These are phyloP conservation scores for Coemansia sp. DNA, from an alignment of 192 early-diverging fungal species.

Conservation along the genomic window DNA sequence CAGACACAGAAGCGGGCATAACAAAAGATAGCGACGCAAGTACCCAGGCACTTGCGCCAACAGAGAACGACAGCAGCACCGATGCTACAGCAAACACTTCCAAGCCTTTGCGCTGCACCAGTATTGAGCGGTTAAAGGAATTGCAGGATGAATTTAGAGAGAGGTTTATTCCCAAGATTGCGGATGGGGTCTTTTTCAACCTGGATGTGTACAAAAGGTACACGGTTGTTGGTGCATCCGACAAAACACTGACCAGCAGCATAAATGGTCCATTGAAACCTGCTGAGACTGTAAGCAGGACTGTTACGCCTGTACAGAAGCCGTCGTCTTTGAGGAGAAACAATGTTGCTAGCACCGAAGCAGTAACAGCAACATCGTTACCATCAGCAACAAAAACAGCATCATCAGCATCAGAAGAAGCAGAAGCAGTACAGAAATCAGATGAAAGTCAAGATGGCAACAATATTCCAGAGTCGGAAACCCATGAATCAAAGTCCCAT, in stretches of 20 bases:
- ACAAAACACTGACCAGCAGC: not conserved
- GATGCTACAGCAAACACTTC: not conserved
- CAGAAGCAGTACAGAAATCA: not conserved
- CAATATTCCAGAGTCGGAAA: not conserved
- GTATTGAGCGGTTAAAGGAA: constrained; percentile 7
- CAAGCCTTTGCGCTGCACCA: not conserved
- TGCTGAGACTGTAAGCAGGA: not conserved
- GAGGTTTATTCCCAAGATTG: constrained; percentile 15
- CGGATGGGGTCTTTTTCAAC: constrained; percentile 23
- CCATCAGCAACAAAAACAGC: not conserved
- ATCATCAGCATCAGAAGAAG: not conserved
- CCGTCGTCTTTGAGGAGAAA: constrained; percentile 28
- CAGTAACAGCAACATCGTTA: not conserved
- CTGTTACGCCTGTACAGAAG: constrained; percentile 20
- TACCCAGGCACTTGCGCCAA: not conserved
- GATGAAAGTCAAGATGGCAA: not conserved
- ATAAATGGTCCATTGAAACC: not conserved
- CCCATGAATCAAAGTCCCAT: not conserved
- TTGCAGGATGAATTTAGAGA: constrained; percentile 31
- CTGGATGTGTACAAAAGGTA: constrained; percentile 34
- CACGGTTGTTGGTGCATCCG: constrained; percentile 18
- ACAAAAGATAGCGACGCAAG: not conserved
- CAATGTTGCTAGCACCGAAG: not conserved
- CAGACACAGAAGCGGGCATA: not conserved
- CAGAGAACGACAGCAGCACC: not conserved